These are phyloP conservation scores for Arthrinium phaeospermum DNA, from an alignment of 2,329 filamentous ascomycete genomes.

Conservation along the genomic window DNA sequence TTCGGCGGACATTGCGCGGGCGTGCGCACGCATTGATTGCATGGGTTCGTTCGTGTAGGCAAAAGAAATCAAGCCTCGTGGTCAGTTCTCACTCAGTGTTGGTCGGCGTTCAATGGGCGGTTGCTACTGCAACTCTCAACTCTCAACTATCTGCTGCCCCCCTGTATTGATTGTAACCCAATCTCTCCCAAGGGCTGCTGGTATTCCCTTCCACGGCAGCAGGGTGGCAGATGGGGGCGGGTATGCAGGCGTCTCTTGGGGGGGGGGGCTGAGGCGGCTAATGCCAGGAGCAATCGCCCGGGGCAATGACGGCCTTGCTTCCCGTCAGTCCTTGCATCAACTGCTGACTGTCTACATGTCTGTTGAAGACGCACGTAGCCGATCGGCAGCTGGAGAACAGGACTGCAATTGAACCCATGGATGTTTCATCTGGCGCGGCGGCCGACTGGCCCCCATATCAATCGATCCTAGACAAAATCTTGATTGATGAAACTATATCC, in stretches of 20 bases:
- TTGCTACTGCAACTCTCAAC: not conserved
- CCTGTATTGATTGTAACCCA: constrained; percentile 34
- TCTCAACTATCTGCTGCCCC: too few relatives aligned
- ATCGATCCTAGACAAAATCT: not conserved
- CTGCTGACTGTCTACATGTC: not conserved
- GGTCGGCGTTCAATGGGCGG: not conserved
- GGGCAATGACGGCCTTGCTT: not conserved
- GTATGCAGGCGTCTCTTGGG: constrained; percentile 3
- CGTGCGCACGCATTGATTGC: not conserved
- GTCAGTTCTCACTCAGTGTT: not conserved
- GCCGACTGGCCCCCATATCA: not conserved
- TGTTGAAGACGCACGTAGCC: constrained; percentile 5
- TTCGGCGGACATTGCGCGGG: not conserved
- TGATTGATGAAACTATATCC: not conserved
- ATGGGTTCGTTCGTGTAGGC: not conserved
- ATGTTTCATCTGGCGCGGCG: constrained; percentile 5
- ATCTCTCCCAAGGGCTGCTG: not conserved
- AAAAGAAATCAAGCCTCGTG: not conserved
- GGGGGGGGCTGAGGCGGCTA: constrained; percentile 3
- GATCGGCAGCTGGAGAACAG: constrained; percentile 2
- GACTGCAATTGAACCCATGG: not conserved
- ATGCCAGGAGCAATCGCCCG: constrained; percentile 4
- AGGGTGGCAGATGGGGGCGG: not conserved
- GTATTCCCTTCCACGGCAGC: constrained; percentile 34
- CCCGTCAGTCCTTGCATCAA: not conserved